Evolutionary conservation across 2,329 filamentous ascomycete species (phyloP), one percentile per base, ranked within the genome.

Genomic region (Daldinia eschscholtzii): DNA sequence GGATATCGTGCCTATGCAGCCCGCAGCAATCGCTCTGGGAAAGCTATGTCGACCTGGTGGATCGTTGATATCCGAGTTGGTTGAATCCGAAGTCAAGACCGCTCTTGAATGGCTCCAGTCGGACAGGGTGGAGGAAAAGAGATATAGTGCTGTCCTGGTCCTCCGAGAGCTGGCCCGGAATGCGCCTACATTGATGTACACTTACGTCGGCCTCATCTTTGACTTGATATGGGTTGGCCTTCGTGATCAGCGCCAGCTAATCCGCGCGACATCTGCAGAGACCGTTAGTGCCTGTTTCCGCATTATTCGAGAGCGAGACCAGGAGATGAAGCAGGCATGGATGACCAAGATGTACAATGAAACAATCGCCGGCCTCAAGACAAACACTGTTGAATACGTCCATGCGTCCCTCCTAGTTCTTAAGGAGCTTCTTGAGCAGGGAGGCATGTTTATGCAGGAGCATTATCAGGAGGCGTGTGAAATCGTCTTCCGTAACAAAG

Each of bases 371-470:
- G 94, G 94, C 6, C 89, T 99, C 73, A 90, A 91, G 78, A 87
- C 91, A 57, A 92, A 90, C 74, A 93, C 93, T 18, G 87, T 97
- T 61, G 96, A 99, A 79, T 92, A 90, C 67, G 91, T 97, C 46
- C 97, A 99, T 78, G 96, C 93, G n/a, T 98, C 95, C 1, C 86
- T 99, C 44, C 86, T 99, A 20, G 94, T 97, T 1, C 87, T 98
- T 75, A 97, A 95, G 79, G 95, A 98, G 81, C 87, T 99, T 55
- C 88, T 99, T 18, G 89, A 96, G 70, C 95, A 97, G 79, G 96
- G 96, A 60, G 94, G 94, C 74, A 99, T 99, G 95, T 99, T 97
- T 80, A 98, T 99, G 96, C 94, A 97, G 76, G 93, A 94, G 42
- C 90, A 94, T 77, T 99, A 98, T 80, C 89, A 91, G 65, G 93